These are phyloP conservation scores for Mikania micrantha DNA, from an alignment of 129 eudicot genomes.

Conservation along the genomic window DNA sequence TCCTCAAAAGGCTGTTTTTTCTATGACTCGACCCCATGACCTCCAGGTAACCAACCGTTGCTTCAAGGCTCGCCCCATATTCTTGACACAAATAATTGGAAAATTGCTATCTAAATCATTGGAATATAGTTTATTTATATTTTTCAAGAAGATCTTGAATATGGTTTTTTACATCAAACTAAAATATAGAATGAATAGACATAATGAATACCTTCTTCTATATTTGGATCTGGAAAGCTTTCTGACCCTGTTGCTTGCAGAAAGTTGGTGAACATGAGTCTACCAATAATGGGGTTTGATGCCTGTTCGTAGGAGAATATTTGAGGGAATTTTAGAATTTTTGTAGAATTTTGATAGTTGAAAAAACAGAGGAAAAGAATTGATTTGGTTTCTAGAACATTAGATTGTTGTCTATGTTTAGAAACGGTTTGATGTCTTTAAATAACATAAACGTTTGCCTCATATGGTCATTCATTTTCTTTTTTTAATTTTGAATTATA, in stretches of 20 bases:
- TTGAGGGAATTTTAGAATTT: background rate
- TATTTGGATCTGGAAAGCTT: constrained; percentile 19
- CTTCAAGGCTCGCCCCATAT: too few species aligned
- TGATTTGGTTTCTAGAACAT: constrained; percentile 15
- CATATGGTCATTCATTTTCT: background rate
- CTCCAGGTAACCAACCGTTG: too few species aligned
- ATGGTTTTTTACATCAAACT: background rate
- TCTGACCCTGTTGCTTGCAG: background rate
- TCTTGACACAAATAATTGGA: too few species aligned
- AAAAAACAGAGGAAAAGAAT: constrained; percentile 5
- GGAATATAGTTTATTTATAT: background rate
- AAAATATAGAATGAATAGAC: background rate
- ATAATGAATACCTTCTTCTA: background rate
- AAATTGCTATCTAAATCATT: background rate
- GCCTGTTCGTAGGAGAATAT: constrained; percentile 7
- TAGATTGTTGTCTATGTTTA: constrained; percentile 14
- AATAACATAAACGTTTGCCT: background rate
- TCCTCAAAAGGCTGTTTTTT: too few species aligned
- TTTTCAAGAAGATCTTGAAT: constrained; percentile 8
- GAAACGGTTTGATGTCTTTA: background rate
- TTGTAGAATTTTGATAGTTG: background rate
- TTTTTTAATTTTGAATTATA: too few species aligned
- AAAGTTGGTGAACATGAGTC: constrained; percentile 8
- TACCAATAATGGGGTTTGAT: constrained; percentile 11
- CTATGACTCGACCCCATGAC: too few species aligned